Evolutionary conservation across 371 early-diverging fungal species (phyloP), one percentile per base, ranked within the genome.

Genomic region (Lichtheimia ornata): DNA sequence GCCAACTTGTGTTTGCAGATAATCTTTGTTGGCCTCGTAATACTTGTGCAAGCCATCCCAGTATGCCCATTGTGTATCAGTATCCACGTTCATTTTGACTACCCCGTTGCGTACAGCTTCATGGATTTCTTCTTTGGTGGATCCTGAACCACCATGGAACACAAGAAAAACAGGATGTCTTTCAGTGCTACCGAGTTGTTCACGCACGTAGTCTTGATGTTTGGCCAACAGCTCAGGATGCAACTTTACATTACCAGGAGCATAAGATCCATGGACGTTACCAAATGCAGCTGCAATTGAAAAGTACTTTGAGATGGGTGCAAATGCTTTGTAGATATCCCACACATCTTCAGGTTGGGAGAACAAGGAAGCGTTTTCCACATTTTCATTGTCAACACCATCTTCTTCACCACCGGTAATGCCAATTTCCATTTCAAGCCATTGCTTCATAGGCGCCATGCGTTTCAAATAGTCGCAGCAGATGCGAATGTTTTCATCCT

Each of bases 131-230:
- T 85, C 66, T 66, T 86, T 79, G 59, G 91, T 82, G 47, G 94
- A 93, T 53, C 95, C 95, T 7, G 94, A 94, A 41, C 95, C 95
- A 64, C 95, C 95, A 79, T 95, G 95, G 93, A 95, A 95, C 65
- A 95, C 95, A 63, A 95, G 92, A 82, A 81, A 90, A 67, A 95
- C 88, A 28, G 95, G 95, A 81, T 93, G 90, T 49, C 81, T 70
- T 56, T 76, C 71, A 17, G 71, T 63, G 47, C 69, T 50, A 59
- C 77, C 67, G 50, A 85, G 82, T 71, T 93, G 79, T 62, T 89
- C 82, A 67, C 77, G 70, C 63, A 95, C 92, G 56, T 81, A 88
- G 24, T 69, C 81, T 74, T 95, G 95, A 81, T 94, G 94, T 82
- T 91, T 89, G 67, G 88, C 91, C 57, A 95, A 81, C 61, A 95